Base-by-base conservation (phyloP, 2,329 filamentous ascomycete species). In the Aspergillus uvarum region DNA sequence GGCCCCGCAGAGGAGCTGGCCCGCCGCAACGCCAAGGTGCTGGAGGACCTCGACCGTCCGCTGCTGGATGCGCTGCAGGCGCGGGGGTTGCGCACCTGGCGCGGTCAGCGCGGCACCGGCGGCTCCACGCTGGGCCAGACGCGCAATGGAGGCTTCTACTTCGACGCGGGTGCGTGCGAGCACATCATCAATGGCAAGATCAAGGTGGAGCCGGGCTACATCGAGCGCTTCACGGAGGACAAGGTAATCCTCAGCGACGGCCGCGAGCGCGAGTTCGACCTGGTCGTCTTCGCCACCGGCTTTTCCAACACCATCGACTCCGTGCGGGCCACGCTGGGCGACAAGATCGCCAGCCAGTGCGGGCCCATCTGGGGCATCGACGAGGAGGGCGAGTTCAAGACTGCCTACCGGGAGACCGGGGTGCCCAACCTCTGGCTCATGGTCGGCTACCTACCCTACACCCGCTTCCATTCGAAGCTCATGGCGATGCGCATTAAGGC, bases 401-500 rank as follows among this genome's bases (percentile, higher is more conserved):
- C 69, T 1, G 74, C 70, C 2, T 77, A 68, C 58, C 59, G 69
- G 54, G 63, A 72, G 59, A 76, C 65, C 3, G 75, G 75, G 2
- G 73, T 76, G 19, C 68, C 67, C 3, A 72, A 72, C 31, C 65
- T 77, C 31, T 77, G 75, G 75, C 68, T 77, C 55, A 72, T 77
- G 67, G 75, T 73, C 48, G 75, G 75, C 2, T 73, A 67, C 60
- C 67, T 77, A 44, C 72, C 71, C 7, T 65, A 70, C 54, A 73
- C 71, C 35, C 69, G 75, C 6, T 77, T 71, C 61, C 68, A 70
- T 54, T 77, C 75, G 3, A 74, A 70, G 59, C 49, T 70, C n/a
- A 58, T 76, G 32, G 74, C 74, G 21, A 52, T 76, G 65, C 66
- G 71, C 2, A 38, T 75, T 44, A 74, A 75, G 63, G 72, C 70